Evolutionary conservation across 257 asterid species (phyloP).

Genomic region (Solanum paucissectum): DNA sequence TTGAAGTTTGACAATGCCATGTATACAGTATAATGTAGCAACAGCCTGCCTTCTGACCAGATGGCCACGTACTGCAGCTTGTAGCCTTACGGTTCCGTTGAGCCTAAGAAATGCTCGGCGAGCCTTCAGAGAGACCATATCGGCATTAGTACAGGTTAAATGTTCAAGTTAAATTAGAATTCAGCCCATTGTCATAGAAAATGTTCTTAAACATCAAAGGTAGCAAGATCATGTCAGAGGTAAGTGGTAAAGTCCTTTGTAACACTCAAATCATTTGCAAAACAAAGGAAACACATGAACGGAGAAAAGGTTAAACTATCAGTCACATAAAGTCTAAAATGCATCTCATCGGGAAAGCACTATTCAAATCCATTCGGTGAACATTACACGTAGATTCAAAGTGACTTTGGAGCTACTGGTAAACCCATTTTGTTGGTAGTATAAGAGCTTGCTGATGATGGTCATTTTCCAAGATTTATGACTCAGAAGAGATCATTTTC

Average conservation of each 20-base stretch:
- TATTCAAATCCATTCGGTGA: not conserved
- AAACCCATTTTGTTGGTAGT: not conserved
- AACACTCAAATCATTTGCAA: not conserved
- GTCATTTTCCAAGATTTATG: not conserved
- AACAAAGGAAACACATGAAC: not conserved
- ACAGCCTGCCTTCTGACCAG: conserved; percentile 37
- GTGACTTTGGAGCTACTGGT: not conserved
- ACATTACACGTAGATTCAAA: not conserved
- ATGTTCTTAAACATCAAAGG: not conserved
- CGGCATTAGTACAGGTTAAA: not conserved
- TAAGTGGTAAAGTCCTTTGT: not conserved
- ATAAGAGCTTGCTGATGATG: not conserved
- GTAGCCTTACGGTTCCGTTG: conserved; percentile 13
- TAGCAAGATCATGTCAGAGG: not conserved
- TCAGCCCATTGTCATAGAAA: not conserved
- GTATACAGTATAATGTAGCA: conserved; percentile 20
- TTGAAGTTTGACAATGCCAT: conserved; percentile 31
- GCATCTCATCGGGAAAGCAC: not conserved
- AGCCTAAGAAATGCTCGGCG: conserved; percentile 20
- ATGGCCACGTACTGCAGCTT: conserved; percentile 30
- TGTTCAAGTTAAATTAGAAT: not conserved
- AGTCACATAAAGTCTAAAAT: not conserved
- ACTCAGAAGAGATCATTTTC: not conserved
- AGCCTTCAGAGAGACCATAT: conserved; percentile 15
- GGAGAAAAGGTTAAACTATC: not conserved